Evolutionary conservation across 2,329 filamentous ascomycete species (phyloP), one percentile per base, ranked within the genome.

Genomic region (Trichoderma gracile): DNA sequence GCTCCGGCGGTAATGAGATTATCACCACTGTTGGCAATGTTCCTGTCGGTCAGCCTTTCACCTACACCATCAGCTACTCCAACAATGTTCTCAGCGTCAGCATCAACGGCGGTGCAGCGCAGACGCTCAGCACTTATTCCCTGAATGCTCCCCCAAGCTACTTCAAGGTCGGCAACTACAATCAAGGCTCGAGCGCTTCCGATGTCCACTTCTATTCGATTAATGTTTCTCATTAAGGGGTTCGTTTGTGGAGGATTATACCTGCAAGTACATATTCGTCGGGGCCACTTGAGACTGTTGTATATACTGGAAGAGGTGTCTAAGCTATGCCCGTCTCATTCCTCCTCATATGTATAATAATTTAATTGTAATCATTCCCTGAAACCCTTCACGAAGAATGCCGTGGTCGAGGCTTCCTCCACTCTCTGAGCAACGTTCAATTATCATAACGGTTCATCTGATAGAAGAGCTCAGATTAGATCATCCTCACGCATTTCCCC

Each of bases 141-240:
- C 68, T 75, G 23, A 65, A 72, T 57, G 68, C 67, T 3, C 75
- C 76, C 2, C 46, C 67, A 25, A 75, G 75, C 67, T 78, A 78
- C 66, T 78, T 77, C 70, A 78, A 78, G 69, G 73, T 69, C n/a
- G 75, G 76, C 25, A 75, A 77, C 62, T 78, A 78, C 61, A 77
- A 77, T 65, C 74, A 78, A 67, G 73, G 73, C 8, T 67, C 70
- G 19, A 65, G 59, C 38, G 53, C 69, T 5, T 72, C 72, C 0
- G 71, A 74, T 49, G 70, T 74, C 17, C 68, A 68, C 53, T 69
- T 72, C 50, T 71, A 65, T 45, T 21, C 65, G n/a, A 69, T 72
- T 38, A 60, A 43, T 3, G 67, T 70, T n/a, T 46, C 53, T 21
- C 63, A 65, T 23, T 87, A 63, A 46, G 12, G 12, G 23, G 5